phyloP scores from a whole-genome alignment of 805 yeast genomes.

The Nakazawaea ishiwadae region DNA sequence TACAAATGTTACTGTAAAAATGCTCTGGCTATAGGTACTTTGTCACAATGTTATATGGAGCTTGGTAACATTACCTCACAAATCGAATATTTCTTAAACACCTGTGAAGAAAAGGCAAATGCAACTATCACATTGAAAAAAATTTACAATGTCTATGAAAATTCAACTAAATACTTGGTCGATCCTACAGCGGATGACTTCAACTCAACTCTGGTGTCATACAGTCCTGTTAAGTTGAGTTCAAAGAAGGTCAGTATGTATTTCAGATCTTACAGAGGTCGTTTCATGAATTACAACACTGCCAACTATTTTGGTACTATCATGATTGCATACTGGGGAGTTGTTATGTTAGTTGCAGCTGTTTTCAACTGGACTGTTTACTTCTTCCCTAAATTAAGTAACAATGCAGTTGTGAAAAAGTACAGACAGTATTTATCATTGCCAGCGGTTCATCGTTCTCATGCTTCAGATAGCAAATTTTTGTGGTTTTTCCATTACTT shows the following conservation, averaged over 20 bases:
- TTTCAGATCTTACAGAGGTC: conserved; percentile 20
- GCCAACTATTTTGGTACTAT: conserved; percentile 45
- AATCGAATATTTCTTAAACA: conserved; percentile 20
- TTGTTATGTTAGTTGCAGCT: conserved; percentile 36
- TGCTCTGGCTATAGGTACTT: conserved; percentile 23
- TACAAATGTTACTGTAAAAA: conserved; percentile 24
- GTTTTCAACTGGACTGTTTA: conserved; percentile 36
- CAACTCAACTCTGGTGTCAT: conserved; percentile 24
- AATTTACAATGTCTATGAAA: conserved; percentile 31
- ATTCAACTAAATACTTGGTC: conserved; percentile 36
- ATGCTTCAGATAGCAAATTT: not conserved
- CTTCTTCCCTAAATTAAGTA: conserved; percentile 29
- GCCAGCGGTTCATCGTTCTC: conserved; percentile 15
- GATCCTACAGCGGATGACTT: conserved; percentile 27
- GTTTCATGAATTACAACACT: conserved; percentile 32
- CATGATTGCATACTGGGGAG: conserved; percentile 44
- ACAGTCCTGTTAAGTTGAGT: conserved; percentile 29
- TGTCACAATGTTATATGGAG: conserved; percentile 20
- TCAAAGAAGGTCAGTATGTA: conserved; percentile 6
- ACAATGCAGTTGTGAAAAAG: conserved; percentile 18
- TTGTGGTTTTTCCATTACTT: conserved; percentile 19
- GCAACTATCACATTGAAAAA: conserved; percentile 26
- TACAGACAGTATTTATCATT: conserved; percentile 22
- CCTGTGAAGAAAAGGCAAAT: conserved; percentile 17
- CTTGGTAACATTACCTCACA: conserved; percentile 12